Evolutionary conservation across 106 monocot genomes (phyloP).

Genomic region (Dioscorea dumetorum): DNA sequence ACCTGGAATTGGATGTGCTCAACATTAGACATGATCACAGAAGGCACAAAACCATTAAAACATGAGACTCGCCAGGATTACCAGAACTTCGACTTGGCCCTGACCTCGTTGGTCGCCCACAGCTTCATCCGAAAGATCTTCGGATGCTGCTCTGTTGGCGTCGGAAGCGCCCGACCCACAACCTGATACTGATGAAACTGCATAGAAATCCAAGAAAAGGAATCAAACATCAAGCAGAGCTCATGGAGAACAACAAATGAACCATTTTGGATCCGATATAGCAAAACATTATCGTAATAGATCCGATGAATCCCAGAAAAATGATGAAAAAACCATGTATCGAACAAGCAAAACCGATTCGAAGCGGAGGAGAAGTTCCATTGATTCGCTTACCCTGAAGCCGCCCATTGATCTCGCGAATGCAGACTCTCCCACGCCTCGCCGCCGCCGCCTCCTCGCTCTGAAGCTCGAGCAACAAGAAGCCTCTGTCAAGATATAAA

Average conservation of each 20-base stretch:
- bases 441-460: neutral
- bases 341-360: neutral
- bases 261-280: too few relatives aligned
- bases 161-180: conserved; percentile 67
- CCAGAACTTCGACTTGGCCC: conserved; percentile 86
- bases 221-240: neutral
- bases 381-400: conserved; percentile 1
- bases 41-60: neutral
- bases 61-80: conserved; percentile 7
- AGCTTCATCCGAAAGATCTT: conserved; percentile 88
- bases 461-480: neutral
- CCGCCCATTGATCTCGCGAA: conserved; percentile 2
- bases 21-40: neutral
- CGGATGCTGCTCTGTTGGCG: conserved; percentile 55
- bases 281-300: too few relatives aligned
- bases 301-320: too few relatives aligned
- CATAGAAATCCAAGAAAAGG: neutral
- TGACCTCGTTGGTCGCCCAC: conserved; percentile 88
- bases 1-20: conserved; percentile 32
- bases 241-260: too few relatives aligned
- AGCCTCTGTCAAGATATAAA: too few relatives aligned
- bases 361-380: neutral
- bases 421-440: neutral
- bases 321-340: too few relatives aligned
- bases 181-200: conserved; percentile 95